Evolutionary conservation across 495 filamentous ascomycete species (phyloP), one percentile per base, ranked within the genome.

Genomic region (Saxophila tyrrhenica): DNA sequence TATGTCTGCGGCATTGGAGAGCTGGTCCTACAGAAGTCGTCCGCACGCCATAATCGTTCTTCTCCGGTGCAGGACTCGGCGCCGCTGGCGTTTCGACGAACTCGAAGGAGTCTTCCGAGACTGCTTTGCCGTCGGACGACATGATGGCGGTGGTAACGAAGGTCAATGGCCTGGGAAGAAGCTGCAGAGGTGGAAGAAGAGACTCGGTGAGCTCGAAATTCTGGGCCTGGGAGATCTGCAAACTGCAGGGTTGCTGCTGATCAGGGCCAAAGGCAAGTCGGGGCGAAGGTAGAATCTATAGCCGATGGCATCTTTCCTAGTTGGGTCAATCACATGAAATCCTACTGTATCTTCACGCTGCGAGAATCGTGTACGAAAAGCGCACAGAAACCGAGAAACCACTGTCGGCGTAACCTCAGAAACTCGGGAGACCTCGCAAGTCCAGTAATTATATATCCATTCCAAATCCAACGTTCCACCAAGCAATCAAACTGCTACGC

Each of bases 21-120:
- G 15, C 3, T 29, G 13, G 32, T 71, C 80, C 65, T 67, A 90
- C 87, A 54, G 78, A 76, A 38, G 86, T 89, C 16, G 80, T 82
- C 59, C 73, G 72, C 32, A 92, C 85, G 65, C 87, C 87, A 66
- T 81, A 88, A 39, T 85, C 78, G 55, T 82, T 73, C 70, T 69
- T 75, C 75, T 69, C 75, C 64, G 65, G 79, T 72, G 64, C 75
- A 67, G 51, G 81, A 65, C 56, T 70, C 32, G 76, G 72, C 51
- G 78, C 77, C 59, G 80, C 76, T 11, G 87, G 87, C 66, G 87
- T 94, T 63, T 85, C 73, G 65, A 91, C 79, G 65, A 85, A 90
- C 65, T 87, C 80, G 66, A 89, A 72, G 9, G 64, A 81, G 64
- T 83, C 78, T 67, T 81, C 79, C 16, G 72, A 76, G 7, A 60